These are phyloP conservation scores for Beauveria sp. DNA, from an alignment of 2,329 filamentous ascomycete genomes.

Conservation along the genomic window DNA sequence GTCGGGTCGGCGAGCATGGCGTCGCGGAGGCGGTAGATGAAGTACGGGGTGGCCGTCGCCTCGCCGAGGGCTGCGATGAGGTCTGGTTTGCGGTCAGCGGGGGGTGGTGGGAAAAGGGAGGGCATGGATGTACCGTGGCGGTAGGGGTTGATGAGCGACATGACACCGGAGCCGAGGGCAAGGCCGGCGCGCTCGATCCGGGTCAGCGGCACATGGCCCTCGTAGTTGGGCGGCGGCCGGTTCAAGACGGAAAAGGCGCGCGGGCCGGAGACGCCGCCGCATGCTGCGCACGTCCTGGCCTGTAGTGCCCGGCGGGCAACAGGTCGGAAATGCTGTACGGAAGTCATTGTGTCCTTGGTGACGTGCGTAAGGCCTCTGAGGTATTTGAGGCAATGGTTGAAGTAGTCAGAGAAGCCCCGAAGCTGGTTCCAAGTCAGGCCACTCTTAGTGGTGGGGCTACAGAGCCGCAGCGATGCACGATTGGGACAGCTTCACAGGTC, in stretches of 20 bases:
- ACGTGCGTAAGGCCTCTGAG: neutral
- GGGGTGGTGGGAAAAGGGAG: too few relatives aligned
- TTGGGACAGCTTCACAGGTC: neutral
- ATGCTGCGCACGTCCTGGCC: slow-evolving; percentile 18
- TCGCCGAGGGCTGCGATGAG: slow-evolving; percentile 93
- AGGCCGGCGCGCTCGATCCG: slow-evolving; percentile 67
- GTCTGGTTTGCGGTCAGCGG: slow-evolving; percentile 43
- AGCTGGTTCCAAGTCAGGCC: neutral
- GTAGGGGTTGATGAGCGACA: slow-evolving; percentile 65
- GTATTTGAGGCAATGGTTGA: neutral
- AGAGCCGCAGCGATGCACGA: neutral
- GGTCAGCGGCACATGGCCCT: slow-evolving; percentile 86
- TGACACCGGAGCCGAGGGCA: slow-evolving; percentile 54
- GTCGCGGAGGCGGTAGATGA: slow-evolving; percentile 83
- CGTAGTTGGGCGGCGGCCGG: slow-evolving; percentile 80
- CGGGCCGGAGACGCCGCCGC: slow-evolving; percentile 15
- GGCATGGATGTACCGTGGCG: slow-evolving; percentile 53
- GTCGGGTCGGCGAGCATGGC: slow-evolving; percentile 82
- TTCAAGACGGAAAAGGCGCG: slow-evolving; percentile 69
- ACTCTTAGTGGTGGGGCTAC: neutral
- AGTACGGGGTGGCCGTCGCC: slow-evolving; percentile 88
- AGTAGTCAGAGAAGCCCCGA: neutral
- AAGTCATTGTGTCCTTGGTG: slow-evolving; percentile 2
- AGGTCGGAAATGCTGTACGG: neutral
- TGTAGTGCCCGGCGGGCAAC: slow-evolving; percentile 11